phyloP scores from a whole-genome alignment of 352 stramenopile genomes.

The Pythium brachiatum region DNA sequence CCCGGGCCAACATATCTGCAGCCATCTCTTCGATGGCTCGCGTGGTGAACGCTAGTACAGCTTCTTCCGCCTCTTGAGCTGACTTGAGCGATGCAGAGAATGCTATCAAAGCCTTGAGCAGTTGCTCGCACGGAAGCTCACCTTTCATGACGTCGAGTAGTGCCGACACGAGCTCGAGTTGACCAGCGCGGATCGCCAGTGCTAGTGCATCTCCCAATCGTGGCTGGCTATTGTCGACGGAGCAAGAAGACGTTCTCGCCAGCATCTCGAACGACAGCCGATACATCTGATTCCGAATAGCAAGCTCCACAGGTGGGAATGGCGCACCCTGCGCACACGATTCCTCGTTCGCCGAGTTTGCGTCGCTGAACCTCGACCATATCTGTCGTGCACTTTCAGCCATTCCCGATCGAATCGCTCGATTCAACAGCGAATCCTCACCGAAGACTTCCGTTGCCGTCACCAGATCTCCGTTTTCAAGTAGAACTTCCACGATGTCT shows the following conservation, averaged over 20 bases:
- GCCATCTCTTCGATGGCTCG: neutral
- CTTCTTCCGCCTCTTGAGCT: neutral
- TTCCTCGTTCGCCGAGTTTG: too few species aligned
- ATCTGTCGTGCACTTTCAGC: too few species aligned
- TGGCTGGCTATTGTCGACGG: neutral
- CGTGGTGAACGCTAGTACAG: neutral
- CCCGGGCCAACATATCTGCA: neutral
- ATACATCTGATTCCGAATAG: constrained; percentile 65
- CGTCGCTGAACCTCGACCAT: too few species aligned
- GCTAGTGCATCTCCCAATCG: constrained; percentile 22
- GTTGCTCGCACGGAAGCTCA: neutral
- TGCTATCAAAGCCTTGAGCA: constrained; percentile 10
- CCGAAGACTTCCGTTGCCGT: neutral
- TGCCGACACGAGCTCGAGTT: constrained; percentile 57
- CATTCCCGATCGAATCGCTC: neutral
- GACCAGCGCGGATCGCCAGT: constrained; percentile 50
- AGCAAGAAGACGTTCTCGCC: neutral
- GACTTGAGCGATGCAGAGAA: neutral
- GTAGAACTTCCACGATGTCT: neutral
- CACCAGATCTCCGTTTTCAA: neutral
- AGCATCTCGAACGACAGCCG: constrained; percentile 31
- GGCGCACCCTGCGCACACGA: constrained; percentile 34
- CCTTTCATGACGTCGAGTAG: constrained; percentile 38
- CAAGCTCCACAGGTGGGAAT: too few species aligned
- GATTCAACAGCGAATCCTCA: neutral